phyloP scores from a whole-genome alignment of 495 filamentous ascomycete species.

The Delitschia confertaspora region DNA sequence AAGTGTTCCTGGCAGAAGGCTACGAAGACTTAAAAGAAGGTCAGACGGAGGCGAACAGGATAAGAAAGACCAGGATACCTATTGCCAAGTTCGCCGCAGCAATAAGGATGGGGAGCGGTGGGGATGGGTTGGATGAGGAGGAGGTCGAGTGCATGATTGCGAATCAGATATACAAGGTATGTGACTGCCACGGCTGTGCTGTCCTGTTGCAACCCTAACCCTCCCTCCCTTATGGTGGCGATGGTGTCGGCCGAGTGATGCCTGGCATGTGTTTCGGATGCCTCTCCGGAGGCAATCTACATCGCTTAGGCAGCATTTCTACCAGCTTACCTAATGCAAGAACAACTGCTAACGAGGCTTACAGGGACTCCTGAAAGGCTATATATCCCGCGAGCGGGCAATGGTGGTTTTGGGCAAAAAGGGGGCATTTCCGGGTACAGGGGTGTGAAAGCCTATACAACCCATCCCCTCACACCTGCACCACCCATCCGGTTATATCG shows the following conservation, averaged over 20 bases:
- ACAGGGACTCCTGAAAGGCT: constrained; percentile 92
- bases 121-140: constrained; percentile 62
- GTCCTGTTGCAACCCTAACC: constrained; percentile 24
- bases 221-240: constrained; percentile 11
- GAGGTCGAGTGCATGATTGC: constrained; percentile 93
- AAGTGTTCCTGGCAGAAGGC: constrained; percentile 75
- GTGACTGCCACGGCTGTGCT: constrained; percentile 26
- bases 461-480: constrained; percentile 8
- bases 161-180: constrained; percentile 93
- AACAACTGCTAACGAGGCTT: constrained; percentile 8
- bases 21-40: constrained; percentile 65
- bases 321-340: not conserved
- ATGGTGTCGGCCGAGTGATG: constrained; percentile 2
- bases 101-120: constrained; percentile 39
- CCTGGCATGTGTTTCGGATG: constrained; percentile 4
- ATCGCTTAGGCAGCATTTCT: constrained; percentile 7
- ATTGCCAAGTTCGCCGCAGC: constrained; percentile 70
- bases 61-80: constrained; percentile 67
- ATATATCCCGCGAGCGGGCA: constrained; percentile 82
- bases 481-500: no score
- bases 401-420: constrained; percentile 85
- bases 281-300: constrained; percentile 8
- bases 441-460: constrained; percentile 53
- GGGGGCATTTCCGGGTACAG: constrained; percentile 92
- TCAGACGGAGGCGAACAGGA: constrained; percentile 38